These are phyloP conservation scores for Cordyceps javanica DNA, from an alignment of 2,329 filamentous ascomycete genomes.

Conservation along the genomic window DNA sequence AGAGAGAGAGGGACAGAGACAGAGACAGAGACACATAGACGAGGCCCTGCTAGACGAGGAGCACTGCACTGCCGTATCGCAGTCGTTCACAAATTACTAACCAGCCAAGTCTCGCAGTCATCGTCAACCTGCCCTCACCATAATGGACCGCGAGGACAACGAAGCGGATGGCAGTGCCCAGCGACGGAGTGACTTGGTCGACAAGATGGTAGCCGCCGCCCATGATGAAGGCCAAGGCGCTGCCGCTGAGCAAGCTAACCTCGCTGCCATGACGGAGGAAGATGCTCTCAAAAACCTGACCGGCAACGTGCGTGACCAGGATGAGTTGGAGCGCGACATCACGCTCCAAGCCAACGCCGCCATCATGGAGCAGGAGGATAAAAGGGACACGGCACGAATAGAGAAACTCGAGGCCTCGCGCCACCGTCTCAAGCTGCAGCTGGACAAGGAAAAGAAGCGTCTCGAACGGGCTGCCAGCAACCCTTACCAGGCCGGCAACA, in stretches of 20 bases:
- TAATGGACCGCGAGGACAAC: conserved; percentile 24
- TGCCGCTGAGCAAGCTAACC: conserved; percentile 13
- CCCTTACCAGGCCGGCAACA: conserved; percentile 47
- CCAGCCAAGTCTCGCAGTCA: neutral
- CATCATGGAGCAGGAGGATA: conserved; percentile 56
- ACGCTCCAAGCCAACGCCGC: conserved; percentile 54
- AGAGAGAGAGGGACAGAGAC: too few relatives aligned
- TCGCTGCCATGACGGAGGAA: conserved; percentile 46
- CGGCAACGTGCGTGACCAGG: conserved; percentile 71
- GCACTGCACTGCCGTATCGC: too few relatives aligned
- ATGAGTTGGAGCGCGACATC: conserved; percentile 87
- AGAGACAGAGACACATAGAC: neutral
- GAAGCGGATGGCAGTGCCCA: conserved; percentile 18
- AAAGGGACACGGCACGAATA: conserved; percentile 57
- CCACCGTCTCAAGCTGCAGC: conserved; percentile 58
- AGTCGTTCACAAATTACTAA: too few relatives aligned
- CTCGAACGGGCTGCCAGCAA: conserved; percentile 39
- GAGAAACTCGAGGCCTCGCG: conserved; percentile 49
- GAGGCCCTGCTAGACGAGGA: neutral
- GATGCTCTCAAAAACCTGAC: conserved; percentile 57
- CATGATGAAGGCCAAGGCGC: conserved; percentile 16
- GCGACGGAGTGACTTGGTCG: conserved; percentile 22
- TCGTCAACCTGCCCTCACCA: neutral
- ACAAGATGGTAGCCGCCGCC: conserved; percentile 26
- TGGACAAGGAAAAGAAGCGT: conserved; percentile 47